A percentile compares a stretch with the other conserved stretches of the same genome.
phyloP scores from a whole-genome alignment of 176 grass and related monocot genomes.

The Dendrocalamus sinicus region DNA sequence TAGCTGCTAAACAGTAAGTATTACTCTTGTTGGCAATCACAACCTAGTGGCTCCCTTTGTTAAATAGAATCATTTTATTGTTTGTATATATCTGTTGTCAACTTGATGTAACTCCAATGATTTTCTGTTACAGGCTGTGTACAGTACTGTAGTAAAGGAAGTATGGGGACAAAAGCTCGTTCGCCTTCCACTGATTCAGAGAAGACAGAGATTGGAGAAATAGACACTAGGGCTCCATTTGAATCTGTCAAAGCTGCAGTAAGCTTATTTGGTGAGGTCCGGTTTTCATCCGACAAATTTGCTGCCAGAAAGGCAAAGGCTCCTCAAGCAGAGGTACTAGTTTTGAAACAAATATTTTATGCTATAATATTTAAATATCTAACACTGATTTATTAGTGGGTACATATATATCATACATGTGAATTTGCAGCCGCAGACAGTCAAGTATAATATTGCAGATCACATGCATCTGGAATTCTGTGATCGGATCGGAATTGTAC shows the following conservation, averaged over 20 bases:
- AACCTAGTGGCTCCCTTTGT: background rate
- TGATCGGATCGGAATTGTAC: conserved; percentile 13
- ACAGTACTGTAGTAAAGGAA: conserved; percentile 16
- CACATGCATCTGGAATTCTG: background rate
- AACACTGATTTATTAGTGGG: background rate
- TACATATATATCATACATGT: background rate
- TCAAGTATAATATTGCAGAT: background rate
- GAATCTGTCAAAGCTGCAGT: conserved; percentile 95
- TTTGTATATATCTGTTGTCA: background rate
- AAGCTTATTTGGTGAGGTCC: conserved; percentile 90
- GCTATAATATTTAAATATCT: conserved; percentile 13
- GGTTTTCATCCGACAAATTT: conserved; percentile 63
- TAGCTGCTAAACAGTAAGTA: background rate
- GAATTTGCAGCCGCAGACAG: background rate
- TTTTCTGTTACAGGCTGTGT: conserved; percentile 26
- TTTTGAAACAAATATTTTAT: background rate
- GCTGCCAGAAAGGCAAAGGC: conserved; percentile 63
- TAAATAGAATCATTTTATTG: background rate
- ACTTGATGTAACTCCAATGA: background rate
- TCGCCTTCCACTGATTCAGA: conserved; percentile 53
- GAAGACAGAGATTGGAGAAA: conserved; percentile 73
- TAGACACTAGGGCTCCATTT: conserved; percentile 93
- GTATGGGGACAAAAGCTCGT: conserved; percentile 72
- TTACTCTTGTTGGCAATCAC: background rate
- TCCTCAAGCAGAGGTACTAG: conserved; percentile 72